Conservation (phyloP, 139 green algal species). For the Coelastrella sp. region DNA sequence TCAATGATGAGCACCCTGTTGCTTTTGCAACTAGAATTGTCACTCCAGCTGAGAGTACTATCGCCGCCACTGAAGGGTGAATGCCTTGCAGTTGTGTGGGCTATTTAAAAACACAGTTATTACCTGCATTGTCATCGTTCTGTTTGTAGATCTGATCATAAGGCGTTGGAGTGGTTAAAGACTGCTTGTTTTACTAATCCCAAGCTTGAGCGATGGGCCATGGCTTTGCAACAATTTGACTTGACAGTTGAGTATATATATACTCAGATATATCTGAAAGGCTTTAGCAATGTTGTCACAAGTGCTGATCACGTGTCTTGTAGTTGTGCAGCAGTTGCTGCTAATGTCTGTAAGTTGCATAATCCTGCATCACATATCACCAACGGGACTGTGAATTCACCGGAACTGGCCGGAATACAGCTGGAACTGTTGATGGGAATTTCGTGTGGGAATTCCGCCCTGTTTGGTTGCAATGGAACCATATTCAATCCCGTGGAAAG, state of each 20-base stretch:
- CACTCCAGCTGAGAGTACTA: neutral
- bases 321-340: too few relatives aligned
- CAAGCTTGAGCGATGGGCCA: slow-evolving; percentile 48
- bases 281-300: slow-evolving; percentile 39
- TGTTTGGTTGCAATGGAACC: neutral
- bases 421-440: neutral
- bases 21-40: neutral
- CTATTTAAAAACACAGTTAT: slow-evolving; percentile 12
- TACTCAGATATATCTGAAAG: too few relatives aligned
- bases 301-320: slow-evolving; percentile 41
- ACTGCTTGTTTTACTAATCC: slow-evolving; percentile 44
- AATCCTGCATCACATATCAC: too few relatives aligned
- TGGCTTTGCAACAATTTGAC: slow-evolving; percentile 48
- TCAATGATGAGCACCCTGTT: slow-evolving; percentile 24
- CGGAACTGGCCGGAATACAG: neutral
- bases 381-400: neutral
- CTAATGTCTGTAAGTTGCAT: too few relatives aligned
- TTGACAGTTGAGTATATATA: slow-evolving; percentile 43
- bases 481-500: neutral
- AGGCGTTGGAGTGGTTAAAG: slow-evolving; percentile 37
- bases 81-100: slow-evolving; percentile 21
- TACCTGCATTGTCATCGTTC: slow-evolving; percentile 42
- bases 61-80: slow-evolving; percentile 14
- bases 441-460: neutral
- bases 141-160: slow-evolving; percentile 18